Percentiles rank a stretch among this genome's conserved stretches.
phyloP scores from a whole-genome alignment of 2,329 filamentous ascomycete species.

The Xylariomycetidae sp. region DNA sequence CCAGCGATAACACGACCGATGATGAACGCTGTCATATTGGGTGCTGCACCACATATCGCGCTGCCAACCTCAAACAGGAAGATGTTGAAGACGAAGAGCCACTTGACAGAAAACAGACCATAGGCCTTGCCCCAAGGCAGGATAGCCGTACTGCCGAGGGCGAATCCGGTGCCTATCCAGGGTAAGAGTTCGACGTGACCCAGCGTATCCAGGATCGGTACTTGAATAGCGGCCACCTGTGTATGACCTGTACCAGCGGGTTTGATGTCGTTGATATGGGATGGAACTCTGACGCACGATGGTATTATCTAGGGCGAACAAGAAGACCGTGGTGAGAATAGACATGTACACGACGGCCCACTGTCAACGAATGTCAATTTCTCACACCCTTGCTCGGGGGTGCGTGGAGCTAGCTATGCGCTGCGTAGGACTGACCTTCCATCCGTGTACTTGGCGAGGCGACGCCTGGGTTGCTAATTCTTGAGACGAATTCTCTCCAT shows the following conservation, averaged over 20 bases:
- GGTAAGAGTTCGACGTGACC: not conserved
- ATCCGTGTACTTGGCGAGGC: not conserved
- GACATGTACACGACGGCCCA: not conserved
- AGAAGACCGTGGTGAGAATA: not conserved
- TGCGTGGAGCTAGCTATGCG: not conserved
- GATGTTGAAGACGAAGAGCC: not conserved
- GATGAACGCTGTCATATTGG: not conserved
- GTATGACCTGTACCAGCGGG: not conserved
- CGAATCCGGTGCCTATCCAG: constrained; percentile 1
- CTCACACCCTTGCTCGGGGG: not conserved
- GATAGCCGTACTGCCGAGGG: not conserved
- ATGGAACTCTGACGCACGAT: not conserved
- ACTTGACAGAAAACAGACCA: not conserved
- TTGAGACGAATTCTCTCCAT: no score
- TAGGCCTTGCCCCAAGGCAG: constrained; percentile 1
- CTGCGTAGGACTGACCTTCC: not conserved
- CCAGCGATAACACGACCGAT: not conserved
- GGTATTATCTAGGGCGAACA: constrained; percentile 1
- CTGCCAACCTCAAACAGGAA: constrained; percentile 1
- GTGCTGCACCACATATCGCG: constrained; percentile 1
- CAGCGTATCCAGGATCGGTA: not conserved
- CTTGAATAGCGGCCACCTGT: constrained; percentile 1
- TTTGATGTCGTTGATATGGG: not conserved
- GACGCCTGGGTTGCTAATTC: no score
- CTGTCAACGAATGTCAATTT: not conserved